A percentile compares a stretch with the other conserved stretches of the same genome.
These are phyloP conservation scores for Inosperma sp. DNA, from an alignment of 768 basidiomycete genomes.

Conservation along the genomic window DNA sequence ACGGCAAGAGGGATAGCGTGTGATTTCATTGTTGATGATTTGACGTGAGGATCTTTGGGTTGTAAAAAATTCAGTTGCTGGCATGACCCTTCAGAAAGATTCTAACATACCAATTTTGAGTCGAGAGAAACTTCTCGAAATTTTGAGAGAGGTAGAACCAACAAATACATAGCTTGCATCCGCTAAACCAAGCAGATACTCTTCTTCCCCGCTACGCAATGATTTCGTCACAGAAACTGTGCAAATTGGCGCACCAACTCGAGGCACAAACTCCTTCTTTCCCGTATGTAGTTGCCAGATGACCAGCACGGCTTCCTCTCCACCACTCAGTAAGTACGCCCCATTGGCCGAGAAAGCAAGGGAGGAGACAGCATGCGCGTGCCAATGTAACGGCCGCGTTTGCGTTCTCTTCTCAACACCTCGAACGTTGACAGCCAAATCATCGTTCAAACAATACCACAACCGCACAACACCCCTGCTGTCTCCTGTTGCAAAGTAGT, in stretches of 20 bases:
- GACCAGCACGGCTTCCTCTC: slow-evolving; percentile 94
- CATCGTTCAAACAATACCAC: slow-evolving; percentile 87
- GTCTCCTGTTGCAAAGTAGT: slow-evolving; percentile 96
- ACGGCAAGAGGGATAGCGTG: slow-evolving; percentile 61
- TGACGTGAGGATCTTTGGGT: slow-evolving; percentile 32
- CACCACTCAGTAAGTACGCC: slow-evolving; percentile 88
- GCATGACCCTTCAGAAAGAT: slow-evolving; percentile 26
- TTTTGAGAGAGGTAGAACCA: slow-evolving; percentile 62
- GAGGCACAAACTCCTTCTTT: slow-evolving; percentile 87
- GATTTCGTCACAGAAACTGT: slow-evolving; percentile 56
- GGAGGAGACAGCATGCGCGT: slow-evolving; percentile 88
- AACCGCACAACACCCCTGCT: slow-evolving; percentile 76
- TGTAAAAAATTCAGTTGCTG: slow-evolving; percentile 27
- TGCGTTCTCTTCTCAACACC: slow-evolving; percentile 77
- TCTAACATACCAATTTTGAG: slow-evolving; percentile 65
- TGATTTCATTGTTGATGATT: slow-evolving; percentile 1
- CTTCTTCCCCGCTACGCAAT: slow-evolving; percentile 57
- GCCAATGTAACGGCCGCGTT: slow-evolving; percentile 91
- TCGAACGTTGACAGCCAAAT: slow-evolving; percentile 42
- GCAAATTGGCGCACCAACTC: slow-evolving; percentile 82
- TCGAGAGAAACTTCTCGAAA: slow-evolving; percentile 67
- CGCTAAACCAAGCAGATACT: slow-evolving; percentile 76
- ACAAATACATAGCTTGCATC: slow-evolving; percentile 82
- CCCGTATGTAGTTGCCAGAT: slow-evolving; percentile 93
- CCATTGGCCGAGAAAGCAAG: slow-evolving; percentile 87